Conservation (phyloP, 148 eudicot species). For the Chenopodium album region DNA sequence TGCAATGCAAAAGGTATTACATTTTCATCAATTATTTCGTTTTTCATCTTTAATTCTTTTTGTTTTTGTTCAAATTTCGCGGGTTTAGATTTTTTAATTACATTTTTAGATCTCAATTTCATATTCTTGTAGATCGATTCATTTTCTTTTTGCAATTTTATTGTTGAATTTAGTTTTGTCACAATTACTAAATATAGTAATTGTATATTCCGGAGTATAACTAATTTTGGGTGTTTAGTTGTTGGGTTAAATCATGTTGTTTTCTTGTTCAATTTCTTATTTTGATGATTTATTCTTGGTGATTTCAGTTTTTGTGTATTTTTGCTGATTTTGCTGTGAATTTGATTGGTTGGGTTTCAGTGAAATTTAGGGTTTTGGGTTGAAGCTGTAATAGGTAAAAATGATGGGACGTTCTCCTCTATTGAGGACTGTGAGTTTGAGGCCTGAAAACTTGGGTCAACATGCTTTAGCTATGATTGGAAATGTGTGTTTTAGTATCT, state of each 20-base stretch:
- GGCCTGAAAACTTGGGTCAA: conserved; percentile 78
- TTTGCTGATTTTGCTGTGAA: conserved; percentile 16
- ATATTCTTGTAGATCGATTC: background rate
- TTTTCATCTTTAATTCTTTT: background rate
- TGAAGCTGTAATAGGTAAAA: conserved; percentile 29
- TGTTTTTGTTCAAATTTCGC: background rate
- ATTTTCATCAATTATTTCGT: too few species aligned
- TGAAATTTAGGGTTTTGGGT: conserved; percentile 18
- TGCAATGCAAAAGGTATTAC: conserved; percentile 7
- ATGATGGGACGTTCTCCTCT: conserved; percentile 60
- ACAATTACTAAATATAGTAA: background rate
- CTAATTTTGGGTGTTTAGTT: background rate
- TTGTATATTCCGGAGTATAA: background rate
- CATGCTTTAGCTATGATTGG: conserved; percentile 71
- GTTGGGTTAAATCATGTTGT: background rate
- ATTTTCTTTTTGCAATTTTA: background rate
- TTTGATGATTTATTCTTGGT: background rate
- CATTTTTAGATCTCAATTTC: background rate
- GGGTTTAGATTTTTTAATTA: background rate
- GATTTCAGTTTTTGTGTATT: background rate
- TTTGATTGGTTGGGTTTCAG: background rate
- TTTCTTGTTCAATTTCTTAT: background rate
- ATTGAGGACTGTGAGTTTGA: conserved; percentile 47
- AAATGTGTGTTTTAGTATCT: conserved; percentile 68
- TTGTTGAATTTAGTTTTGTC: background rate